Conservation (phyloP, 345 rosid species). For the Odontarrhena argentea region DNA sequence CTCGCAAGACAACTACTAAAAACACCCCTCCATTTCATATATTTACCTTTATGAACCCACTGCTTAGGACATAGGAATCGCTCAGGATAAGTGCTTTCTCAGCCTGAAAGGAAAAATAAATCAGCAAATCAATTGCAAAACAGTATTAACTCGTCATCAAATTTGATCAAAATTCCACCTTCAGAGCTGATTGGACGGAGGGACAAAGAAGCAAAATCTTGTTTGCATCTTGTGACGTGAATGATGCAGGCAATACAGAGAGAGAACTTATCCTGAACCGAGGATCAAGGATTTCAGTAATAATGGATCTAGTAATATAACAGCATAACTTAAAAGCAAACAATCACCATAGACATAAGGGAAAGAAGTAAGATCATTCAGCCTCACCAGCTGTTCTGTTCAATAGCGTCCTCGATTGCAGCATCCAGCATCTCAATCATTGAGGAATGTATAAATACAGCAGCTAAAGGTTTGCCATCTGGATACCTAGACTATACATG, state of each 20-base stretch:
- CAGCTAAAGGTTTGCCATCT: slow-evolving; percentile 73
- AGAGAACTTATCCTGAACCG: slow-evolving; percentile 87
- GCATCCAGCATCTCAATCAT: slow-evolving; percentile 88
- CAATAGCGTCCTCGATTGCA: slow-evolving; percentile 85
- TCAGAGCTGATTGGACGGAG: slow-evolving; percentile 67
- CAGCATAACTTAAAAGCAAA: slow-evolving; percentile 6
- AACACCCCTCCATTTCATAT: slow-evolving; percentile 19
- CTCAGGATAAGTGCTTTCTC: slow-evolving; percentile 72
- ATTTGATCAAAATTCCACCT: slow-evolving; percentile 55
- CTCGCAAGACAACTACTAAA: slow-evolving; percentile 12
- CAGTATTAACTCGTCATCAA: slow-evolving; percentile 13
- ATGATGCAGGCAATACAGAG: slow-evolving; percentile 73
- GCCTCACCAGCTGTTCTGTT: slow-evolving; percentile 84
- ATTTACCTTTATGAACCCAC: slow-evolving; percentile 77
- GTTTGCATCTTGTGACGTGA: slow-evolving; percentile 73
- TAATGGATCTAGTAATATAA: slow-evolving; percentile 14
- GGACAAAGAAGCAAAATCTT: slow-evolving; percentile 74
- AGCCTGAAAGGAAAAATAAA: slow-evolving; percentile 51
- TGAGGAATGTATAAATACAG: slow-evolving; percentile 82
- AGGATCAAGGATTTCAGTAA: slow-evolving; percentile 37
- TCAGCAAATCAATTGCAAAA: slow-evolving; percentile 12
- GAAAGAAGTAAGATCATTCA: slow-evolving; percentile 5
- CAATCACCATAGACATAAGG: neutral
- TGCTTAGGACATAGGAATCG: slow-evolving; percentile 73
- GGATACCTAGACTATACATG: slow-evolving; percentile 92